Evolutionary conservation across 345 rosid genomes (phyloP), one percentile per base, ranked within the genome.

Genomic region (Geranium brycei): DNA sequence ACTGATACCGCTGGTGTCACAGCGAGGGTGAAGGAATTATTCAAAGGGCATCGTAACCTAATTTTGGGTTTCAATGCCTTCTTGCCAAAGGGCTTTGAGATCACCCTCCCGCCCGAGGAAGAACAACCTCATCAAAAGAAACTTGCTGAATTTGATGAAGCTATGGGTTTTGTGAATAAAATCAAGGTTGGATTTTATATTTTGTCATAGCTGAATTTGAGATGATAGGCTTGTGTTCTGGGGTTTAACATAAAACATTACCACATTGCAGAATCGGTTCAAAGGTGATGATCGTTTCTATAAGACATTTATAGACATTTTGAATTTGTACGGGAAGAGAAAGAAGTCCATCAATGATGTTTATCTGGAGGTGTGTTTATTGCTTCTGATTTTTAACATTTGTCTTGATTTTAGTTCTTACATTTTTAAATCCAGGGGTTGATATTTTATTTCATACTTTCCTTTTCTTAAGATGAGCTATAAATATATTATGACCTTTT

Each of bases 11-110:
- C 82, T 35, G 99, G 97, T 78, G 99, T 93, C 57, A 93, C 88
- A 72, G 80, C 77, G 61, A 88, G 97, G 74, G 99, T 93, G 64
- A 93, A 93, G 76, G 91, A 90, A 17, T 85, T 93, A 31, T 93
- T 93, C 68, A 90, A 90, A 66, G 99, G 99, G 66, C 85, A 88
- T 67, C 69, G 84, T 31, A 88, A 88, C 72, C 75, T 93, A 60
- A 93, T 93, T 63, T 81, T 85, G 80, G 99, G 99, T 55, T 93
- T 93, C 67, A 93, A 93, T 71, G 85, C 97, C 74, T 93, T 93
- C 82, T 78, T 93, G 67, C 99, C 99, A 7, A 90, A 93, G 79
- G 97, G 97, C 60, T 90, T 79, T 72, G 97, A 90, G 80, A 93
- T 93, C 70, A 83, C 86, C 7, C 89, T 90, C 31, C 77, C 80